Percentiles rank a stretch among this genome's conserved stretches.
Evolutionary conservation across 1,284 basidiomycete genomes (phyloP).

Genomic region (Ustilago esculenta): DNA sequence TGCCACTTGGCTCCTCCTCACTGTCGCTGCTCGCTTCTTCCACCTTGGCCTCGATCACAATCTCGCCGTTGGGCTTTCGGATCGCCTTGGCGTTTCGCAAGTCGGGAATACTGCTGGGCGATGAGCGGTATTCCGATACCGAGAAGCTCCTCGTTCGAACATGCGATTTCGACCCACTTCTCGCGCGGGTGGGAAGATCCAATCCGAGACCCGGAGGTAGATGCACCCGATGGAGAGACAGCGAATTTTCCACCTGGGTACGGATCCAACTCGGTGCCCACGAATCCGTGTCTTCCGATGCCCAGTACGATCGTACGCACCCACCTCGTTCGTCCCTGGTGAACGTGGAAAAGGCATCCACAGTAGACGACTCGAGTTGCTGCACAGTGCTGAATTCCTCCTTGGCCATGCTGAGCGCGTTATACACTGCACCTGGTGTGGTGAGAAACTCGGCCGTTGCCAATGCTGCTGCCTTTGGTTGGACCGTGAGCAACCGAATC

Average conservation of each 20-base stretch:
- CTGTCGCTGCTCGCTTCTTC: constrained; percentile 18
- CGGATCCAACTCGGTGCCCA: constrained; percentile 52
- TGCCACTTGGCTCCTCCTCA: constrained; percentile 1
- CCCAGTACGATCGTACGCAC: constrained; percentile 20
- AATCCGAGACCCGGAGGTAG: constrained; percentile 13
- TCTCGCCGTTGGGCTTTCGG: constrained; percentile 39
- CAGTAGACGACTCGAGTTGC: constrained; percentile 10
- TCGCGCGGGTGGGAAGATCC: neutral
- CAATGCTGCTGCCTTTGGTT: constrained; percentile 19
- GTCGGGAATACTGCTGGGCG: constrained; percentile 16
- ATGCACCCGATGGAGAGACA: constrained; percentile 23
- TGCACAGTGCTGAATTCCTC: constrained; percentile 50
- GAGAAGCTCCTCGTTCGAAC: constrained; percentile 35
- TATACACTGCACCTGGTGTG: constrained; percentile 36
- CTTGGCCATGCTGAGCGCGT: constrained; percentile 49
- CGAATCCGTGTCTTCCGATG: constrained; percentile 25
- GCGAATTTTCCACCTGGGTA: constrained; percentile 28
- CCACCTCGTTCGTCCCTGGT: constrained; percentile 4
- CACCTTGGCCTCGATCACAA: constrained; percentile 43
- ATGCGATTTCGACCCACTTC: neutral
- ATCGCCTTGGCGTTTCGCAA: constrained; percentile 33
- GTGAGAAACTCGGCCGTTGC: constrained; percentile 48
- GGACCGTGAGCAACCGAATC: constrained; percentile 30
- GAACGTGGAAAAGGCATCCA: constrained; percentile 17
- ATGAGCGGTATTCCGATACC: constrained; percentile 30